Evolutionary conservation across 805 yeast species (phyloP).

Genomic region (Cyberlindnera galapagoensis): DNA sequence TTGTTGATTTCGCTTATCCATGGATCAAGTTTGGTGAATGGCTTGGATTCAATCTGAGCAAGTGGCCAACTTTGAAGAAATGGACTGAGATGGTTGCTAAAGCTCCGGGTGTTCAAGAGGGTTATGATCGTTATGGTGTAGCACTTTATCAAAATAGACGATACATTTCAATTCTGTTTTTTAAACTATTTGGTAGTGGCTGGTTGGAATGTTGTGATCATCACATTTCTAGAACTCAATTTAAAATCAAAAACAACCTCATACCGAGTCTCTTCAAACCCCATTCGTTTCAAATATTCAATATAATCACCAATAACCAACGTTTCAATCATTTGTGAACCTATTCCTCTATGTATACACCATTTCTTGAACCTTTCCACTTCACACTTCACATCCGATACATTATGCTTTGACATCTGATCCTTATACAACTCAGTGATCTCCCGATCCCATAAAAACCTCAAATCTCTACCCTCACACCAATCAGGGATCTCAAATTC

Average conservation of each 20-base stretch:
- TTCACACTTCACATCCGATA: too few species aligned
- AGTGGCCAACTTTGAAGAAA: slow-evolving; percentile 29
- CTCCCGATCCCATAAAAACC: slow-evolving; percentile 5
- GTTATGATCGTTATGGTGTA: too few species aligned
- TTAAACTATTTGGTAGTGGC: too few species aligned
- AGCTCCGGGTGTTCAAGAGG: slow-evolving; percentile 23
- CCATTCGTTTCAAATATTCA: neutral
- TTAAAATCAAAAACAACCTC: slow-evolving; percentile 2
- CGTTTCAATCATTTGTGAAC: slow-evolving; percentile 1
- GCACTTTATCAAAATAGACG: too few species aligned
- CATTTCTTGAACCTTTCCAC: neutral
- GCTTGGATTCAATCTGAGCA: too few species aligned
- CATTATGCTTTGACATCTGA: neutral
- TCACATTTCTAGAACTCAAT: slow-evolving; percentile 5
- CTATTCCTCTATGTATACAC: slow-evolving; percentile 1
- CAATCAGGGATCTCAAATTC: neutral
- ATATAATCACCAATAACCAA: slow-evolving; percentile 1
- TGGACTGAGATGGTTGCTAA: slow-evolving; percentile 31
- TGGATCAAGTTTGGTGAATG: slow-evolving; percentile 43
- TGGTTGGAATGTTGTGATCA: slow-evolving; percentile 1
- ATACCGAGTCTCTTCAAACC: neutral
- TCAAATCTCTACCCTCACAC: slow-evolving; percentile 7
- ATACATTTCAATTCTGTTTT: too few species aligned
- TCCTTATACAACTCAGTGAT: neutral
- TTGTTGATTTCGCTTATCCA: slow-evolving; percentile 47